Base-by-base conservation (phyloP, 306 rosid species). In the Urtica urens region DNA sequence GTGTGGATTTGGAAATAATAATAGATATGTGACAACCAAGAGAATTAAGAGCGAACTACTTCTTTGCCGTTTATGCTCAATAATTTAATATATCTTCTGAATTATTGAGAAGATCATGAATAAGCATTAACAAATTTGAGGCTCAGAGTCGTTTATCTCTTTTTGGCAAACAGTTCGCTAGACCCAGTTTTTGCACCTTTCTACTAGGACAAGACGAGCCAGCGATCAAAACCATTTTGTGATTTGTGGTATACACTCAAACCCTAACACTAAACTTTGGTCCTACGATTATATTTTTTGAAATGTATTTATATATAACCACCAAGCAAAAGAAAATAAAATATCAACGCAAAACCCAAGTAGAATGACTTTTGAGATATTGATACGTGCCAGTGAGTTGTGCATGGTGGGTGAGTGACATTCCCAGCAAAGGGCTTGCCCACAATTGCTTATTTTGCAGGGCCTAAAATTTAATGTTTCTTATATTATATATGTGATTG, bases 381-480 rank as follows among this genome's bases (percentile, higher is more conserved):
- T 25, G 31, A 23, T 38, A 41, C 27, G 30, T 24, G 64, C 63
- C 57, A 43, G 69, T 72, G 69, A 44, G 4, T 64, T 65, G 14
- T 78, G 93, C 93, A 63, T 65, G 79, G 86, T 86, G 51, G 86
- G 68, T 72, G 7, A 74, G 81, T 72, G 78, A 69, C 93, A 79
- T 65, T 62, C 52, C 50, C 26, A 61, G 27, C 70, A 25, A 58
- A 45, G 55, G 55, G 64, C 22, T 44, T 69, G 34, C 55, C 65
- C 58, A 64, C 72, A 21, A 17, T 39, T 66, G 53, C 57, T 15
- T 23, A 42, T n/a, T n/a, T 23, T 50, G 17, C 39, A 55, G 5
- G 26, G 20, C 41, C 28, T 11, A 33, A 46, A 22, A 38, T 23
- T 55, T 44, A 28, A 55, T 51, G 50, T 6, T 49, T 26, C 37